These are phyloP conservation scores for Botrytis squamosa DNA, from an alignment of 2,329 filamentous ascomycete genomes.

Conservation along the genomic window DNA sequence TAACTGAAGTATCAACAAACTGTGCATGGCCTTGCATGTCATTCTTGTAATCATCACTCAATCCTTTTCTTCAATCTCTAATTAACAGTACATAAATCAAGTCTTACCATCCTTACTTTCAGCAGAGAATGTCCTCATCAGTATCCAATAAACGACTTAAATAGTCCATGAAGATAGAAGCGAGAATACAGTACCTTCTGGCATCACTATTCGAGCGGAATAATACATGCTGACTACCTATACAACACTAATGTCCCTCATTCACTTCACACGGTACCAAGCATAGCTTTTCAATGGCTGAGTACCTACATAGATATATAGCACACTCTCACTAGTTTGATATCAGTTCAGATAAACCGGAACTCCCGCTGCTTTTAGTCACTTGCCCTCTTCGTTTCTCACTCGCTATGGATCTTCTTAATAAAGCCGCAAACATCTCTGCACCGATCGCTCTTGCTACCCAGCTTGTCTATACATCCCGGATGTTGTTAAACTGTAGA, in stretches of 20 bases:
- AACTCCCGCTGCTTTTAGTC: not conserved
- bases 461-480: not conserved
- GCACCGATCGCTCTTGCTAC: not conserved
- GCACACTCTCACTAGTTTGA: not conserved
- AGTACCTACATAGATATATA: not conserved
- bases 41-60: not conserved
- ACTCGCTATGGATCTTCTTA: conserved; percentile 53
- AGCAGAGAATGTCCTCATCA: too few relatives aligned
- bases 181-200: not conserved
- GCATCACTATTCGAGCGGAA: not conserved
- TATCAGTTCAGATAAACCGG: not conserved
- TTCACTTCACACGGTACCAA: too few relatives aligned
- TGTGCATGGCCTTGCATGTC: not conserved
- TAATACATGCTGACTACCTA: not conserved
- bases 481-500: not conserved
- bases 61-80: not conserved
- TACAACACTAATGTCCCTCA: too few relatives aligned
- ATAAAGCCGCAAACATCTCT: not conserved
- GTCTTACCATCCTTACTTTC: too few relatives aligned
- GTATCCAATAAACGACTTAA: not conserved
- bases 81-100: not conserved
- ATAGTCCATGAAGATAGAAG: not conserved
- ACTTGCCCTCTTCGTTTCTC: not conserved
- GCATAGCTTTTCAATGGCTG: not conserved
- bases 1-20: not conserved